Evolutionary conservation across 2,329 filamentous ascomycete species (phyloP).

Genomic region (Tolypocladium capitatum): DNA sequence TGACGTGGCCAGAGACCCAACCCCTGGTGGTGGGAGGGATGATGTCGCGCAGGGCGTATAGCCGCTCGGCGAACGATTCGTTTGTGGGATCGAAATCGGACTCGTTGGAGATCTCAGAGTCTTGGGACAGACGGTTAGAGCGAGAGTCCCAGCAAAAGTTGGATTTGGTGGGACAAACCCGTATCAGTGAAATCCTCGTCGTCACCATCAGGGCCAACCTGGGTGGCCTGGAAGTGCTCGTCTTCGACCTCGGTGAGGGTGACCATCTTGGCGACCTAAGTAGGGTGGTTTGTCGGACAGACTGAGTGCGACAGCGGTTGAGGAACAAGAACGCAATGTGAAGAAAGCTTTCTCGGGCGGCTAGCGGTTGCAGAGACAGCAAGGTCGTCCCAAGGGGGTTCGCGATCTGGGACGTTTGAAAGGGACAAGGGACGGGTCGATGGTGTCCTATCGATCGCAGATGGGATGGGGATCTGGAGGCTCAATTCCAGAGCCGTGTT

Average conservation of each 20-base stretch:
- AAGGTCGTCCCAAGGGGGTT: neutral
- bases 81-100: slow-evolving; percentile 50
- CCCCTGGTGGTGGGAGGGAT: slow-evolving; percentile 59
- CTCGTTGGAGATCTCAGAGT: slow-evolving; percentile 75
- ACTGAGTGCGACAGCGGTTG: neutral
- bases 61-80: slow-evolving; percentile 52
- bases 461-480: neutral
- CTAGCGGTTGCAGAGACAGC: neutral
- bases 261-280: slow-evolving; percentile 55
- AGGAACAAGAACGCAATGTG: neutral
- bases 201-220: slow-evolving; percentile 61
- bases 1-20: slow-evolving; percentile 48
- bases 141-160: slow-evolving; percentile 1
- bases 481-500: neutral
- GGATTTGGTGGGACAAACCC: slow-evolving; percentile 41
- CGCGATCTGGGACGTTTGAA: neutral
- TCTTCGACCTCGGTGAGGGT: slow-evolving; percentile 94
- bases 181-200: slow-evolving; percentile 91
- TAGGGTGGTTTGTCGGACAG: neutral
- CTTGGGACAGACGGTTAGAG: slow-evolving; percentile 24
- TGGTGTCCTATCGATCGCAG: neutral
- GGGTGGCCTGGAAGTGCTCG: slow-evolving; percentile 73
- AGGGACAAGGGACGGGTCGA: neutral
- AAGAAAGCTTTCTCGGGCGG: neutral
- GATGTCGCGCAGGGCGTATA: slow-evolving; percentile 63